phyloP scores from a whole-genome alignment of 805 yeast species.

The Pichia occidentalis region DNA sequence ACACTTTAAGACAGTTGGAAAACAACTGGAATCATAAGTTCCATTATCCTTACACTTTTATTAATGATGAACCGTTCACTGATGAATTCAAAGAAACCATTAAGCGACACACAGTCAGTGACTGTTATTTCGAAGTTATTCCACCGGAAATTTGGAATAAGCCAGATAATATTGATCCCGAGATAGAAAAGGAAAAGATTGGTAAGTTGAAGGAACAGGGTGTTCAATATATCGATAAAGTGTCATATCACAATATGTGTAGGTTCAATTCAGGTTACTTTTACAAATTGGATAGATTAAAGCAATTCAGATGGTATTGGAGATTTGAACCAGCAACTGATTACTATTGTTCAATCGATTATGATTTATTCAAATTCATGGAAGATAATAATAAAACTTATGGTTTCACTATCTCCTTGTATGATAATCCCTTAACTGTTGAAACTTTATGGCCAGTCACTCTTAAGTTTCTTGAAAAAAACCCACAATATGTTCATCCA shows the following conservation, averaged over 20 bases:
- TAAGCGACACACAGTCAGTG: conserved; percentile 39
- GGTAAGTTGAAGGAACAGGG: conserved; percentile 32
- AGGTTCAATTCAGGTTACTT: conserved; percentile 68
- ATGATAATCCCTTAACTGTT: conserved; percentile 64
- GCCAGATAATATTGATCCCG: conserved; percentile 38
- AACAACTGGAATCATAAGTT: conserved; percentile 64
- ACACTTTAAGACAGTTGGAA: conserved; percentile 59
- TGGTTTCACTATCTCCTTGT: conserved; percentile 67
- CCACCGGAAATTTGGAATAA: conserved; percentile 45
- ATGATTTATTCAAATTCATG: conserved; percentile 74
- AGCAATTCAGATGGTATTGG: conserved; percentile 69
- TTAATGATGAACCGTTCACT: conserved; percentile 75
- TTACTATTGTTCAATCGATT: conserved; percentile 62
- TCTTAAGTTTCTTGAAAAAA: conserved; percentile 47
- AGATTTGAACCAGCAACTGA: conserved; percentile 70
- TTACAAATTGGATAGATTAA: conserved; percentile 53
- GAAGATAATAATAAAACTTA: conserved; percentile 61
- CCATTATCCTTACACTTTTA: conserved; percentile 89
- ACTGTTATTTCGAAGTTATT: conserved; percentile 45
- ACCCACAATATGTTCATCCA: conserved; percentile 55
- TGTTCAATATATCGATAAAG: conserved; percentile 55
- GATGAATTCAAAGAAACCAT: conserved; percentile 63
- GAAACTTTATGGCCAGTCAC: conserved; percentile 68
- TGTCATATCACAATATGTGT: conserved; percentile 78
- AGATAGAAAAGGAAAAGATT: conserved; percentile 34